Base-by-base conservation (phyloP, 2,329 filamentous ascomycete genomes). In the Colletotrichum graminicola region DNA sequence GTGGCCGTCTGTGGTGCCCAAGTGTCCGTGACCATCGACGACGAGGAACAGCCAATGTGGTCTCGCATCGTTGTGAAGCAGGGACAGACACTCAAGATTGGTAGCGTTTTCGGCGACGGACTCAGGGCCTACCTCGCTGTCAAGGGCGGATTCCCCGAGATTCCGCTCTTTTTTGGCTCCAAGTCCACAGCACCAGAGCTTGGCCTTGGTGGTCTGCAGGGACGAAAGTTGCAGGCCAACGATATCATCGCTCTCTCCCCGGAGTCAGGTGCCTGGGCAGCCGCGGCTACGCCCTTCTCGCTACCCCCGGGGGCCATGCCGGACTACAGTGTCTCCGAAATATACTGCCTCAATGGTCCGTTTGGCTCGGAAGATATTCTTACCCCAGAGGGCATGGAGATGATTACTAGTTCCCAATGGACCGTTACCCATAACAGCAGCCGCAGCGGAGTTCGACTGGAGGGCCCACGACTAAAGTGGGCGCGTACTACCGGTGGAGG, bases 381-480 rank as follows among this genome's bases (percentile, higher is more conserved):
- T 66, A 77, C 77, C 0, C 76, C 82, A 0, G 84, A 88, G 62
- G 87, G 87, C 66, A 84, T 89, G 61, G 83, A 88, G 12, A 87
- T 86, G 79, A 82, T 91, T 2, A 91, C 89, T 77, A 78, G 79
- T 6, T 87, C 85, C 0, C 79, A 83, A n/a, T 91, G 88, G 87
- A 88, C 87, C 60, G 82, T 91, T 2, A 88, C 86, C 0, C 89
- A 91, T 74, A 91, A 91, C 70, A 85, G 87, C 0, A 87, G 86
- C 16, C 82, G 90, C 67, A 88, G 85, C 51, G 90, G 89, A 0
- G 88, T 92, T 34, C 84, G 90, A 8, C 82, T 92, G 0, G 78
- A 89, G 1, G 90, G 90, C 0, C 88, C 89, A 0, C 83, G 85
- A 0, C 88, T 88, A 0, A 84, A 86, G 73, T 92, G 87, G 86